These are phyloP conservation scores for Picea sitchensis DNA, from an alignment of 75 land plant species.

Conservation along the genomic window DNA sequence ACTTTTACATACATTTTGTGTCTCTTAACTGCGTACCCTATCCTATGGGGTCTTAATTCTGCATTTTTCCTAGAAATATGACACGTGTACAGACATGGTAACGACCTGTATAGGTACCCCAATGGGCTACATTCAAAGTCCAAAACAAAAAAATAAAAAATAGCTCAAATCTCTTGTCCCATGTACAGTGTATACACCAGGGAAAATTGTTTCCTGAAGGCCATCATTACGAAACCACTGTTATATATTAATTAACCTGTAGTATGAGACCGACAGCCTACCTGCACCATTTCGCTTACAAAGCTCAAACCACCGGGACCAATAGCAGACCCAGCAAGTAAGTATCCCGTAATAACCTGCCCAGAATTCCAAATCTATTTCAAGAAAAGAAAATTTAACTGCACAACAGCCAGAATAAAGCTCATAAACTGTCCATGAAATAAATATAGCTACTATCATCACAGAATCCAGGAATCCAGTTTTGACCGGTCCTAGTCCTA, in stretches of 20 bases:
- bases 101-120: background rate
- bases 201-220: background rate
- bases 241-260: background rate
- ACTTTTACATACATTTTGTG: background rate
- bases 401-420: background rate
- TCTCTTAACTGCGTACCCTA: background rate
- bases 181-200: background rate
- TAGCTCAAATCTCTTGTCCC: background rate
- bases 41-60: background rate
- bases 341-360: slow-evolving; percentile 97
- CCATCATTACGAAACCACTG: background rate
- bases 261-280: slow-evolving; percentile 22
- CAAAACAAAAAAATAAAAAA: background rate
- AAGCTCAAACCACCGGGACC: slow-evolving; percentile 97
- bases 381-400: slow-evolving; percentile 4
- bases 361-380: background rate
- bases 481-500: background rate
- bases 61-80: background rate
- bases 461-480: background rate
- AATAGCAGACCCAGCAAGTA: slow-evolving; percentile 93
- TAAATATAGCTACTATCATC: background rate
- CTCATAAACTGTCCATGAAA: background rate
- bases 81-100: background rate
- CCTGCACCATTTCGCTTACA: slow-evolving; percentile 99
- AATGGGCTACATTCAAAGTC: background rate